Conservation (phyloP, 768 basidiomycete species). For the Chalciporus chontae region DNA sequence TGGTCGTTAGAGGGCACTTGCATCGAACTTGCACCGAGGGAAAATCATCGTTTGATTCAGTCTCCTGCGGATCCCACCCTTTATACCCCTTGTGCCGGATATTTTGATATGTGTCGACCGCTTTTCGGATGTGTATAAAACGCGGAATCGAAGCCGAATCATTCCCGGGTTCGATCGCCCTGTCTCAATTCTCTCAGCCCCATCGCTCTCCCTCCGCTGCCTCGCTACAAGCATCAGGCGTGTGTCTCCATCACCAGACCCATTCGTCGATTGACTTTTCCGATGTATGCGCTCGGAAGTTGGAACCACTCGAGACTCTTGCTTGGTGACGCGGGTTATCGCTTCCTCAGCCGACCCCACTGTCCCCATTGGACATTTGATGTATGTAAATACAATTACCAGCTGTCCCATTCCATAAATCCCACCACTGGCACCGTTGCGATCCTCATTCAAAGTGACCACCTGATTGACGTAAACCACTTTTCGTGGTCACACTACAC, state of each 20-base stretch:
- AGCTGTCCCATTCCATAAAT: background rate
- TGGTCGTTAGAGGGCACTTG: conserved; percentile 5
- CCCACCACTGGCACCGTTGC: background rate
- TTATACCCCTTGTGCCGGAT: conserved; percentile 3
- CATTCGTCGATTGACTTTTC: background rate
- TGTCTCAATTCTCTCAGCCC: background rate
- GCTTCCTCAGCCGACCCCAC: background rate
- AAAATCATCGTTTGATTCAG: background rate
- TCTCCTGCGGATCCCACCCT: background rate
- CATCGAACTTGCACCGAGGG: background rate
- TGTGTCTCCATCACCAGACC: background rate
- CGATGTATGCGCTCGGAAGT: background rate
- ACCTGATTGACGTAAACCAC: background rate
- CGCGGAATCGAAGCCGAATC: conserved; percentile 5
- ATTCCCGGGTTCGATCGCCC: conserved; percentile 5
- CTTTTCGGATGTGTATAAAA: conserved; percentile 1
- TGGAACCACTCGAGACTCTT: no score
- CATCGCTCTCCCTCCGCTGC: background rate
- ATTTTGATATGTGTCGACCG: conserved; percentile 1
- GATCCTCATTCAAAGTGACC: background rate
- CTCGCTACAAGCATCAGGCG: background rate
- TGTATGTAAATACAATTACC: background rate
- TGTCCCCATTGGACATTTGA: background rate
- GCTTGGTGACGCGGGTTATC: background rate
- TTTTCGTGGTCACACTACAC: background rate